Percentiles rank a stretch among this genome's conserved stretches.
Conservation (phyloP, 306 rosid species). For the Begonia fuchsioides region DNA sequence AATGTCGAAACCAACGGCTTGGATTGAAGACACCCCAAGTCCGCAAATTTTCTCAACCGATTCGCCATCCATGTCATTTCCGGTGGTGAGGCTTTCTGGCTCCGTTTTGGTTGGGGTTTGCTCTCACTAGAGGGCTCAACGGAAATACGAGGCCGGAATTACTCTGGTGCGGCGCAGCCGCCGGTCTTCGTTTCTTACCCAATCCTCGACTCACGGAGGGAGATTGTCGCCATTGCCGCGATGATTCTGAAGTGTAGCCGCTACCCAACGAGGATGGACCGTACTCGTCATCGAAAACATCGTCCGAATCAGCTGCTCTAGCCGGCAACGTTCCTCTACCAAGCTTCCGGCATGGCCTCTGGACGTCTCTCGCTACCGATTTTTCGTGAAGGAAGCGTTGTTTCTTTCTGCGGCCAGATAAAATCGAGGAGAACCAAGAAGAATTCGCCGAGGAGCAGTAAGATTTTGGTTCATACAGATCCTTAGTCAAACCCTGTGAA, state of each 20-base stretch:
- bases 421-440: slow-evolving; percentile 56
- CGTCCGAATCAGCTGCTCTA: slow-evolving; percentile 16
- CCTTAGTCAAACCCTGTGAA: slow-evolving; percentile 3
- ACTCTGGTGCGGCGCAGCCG: slow-evolving; percentile 25
- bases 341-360: slow-evolving; percentile 13
- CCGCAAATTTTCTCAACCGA: slow-evolving; percentile 78
- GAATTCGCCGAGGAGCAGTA: slow-evolving; percentile 27
- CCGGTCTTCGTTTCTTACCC: slow-evolving; percentile 24
- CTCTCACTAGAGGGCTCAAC: slow-evolving; percentile 72
- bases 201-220: slow-evolving; percentile 28
- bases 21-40: slow-evolving; percentile 57
- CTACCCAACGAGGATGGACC: slow-evolving; percentile 31
- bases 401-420: slow-evolving; percentile 24
- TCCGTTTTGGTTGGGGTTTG: slow-evolving; percentile 67
- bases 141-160: slow-evolving; percentile 60
- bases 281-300: slow-evolving; percentile 11
- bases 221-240: slow-evolving; percentile 49
- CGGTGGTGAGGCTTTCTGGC: slow-evolving; percentile 31
- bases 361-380: slow-evolving; percentile 3
- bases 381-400: slow-evolving; percentile 3
- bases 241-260: slow-evolving; percentile 29
- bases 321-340: slow-evolving; percentile 94
- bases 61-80: slow-evolving; percentile 33
- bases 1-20: slow-evolving; percentile 54
- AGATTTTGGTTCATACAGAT: slow-evolving; percentile 13